phyloP scores from a whole-genome alignment of 148 eudicot species.

The Rhododendron ferrugineum region DNA sequence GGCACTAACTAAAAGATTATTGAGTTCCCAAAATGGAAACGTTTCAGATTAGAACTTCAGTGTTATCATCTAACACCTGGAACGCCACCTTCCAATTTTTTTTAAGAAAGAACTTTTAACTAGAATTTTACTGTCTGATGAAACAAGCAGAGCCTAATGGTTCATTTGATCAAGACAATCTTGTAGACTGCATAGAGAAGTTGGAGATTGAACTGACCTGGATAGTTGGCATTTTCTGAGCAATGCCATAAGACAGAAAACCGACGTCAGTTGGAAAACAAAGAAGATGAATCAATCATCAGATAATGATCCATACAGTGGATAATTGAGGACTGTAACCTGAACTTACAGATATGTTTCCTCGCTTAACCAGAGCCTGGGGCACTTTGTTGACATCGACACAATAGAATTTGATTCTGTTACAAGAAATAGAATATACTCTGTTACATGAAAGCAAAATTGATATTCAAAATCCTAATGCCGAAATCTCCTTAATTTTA shows the following conservation, averaged over 20 bases:
- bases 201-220: conserved; percentile 49
- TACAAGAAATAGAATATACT: background rate
- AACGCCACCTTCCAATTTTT: background rate
- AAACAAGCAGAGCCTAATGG: background rate
- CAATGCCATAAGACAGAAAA: conserved; percentile 16
- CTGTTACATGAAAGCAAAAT: background rate
- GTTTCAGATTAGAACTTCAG: background rate
- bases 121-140: background rate
- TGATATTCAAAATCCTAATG: background rate
- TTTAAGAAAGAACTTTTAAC: background rate
- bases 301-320: background rate
- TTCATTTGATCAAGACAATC: background rate
- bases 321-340: background rate
- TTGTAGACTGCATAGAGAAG: background rate
- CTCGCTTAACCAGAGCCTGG: conserved; percentile 81
- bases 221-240: conserved; percentile 95
- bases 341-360: conserved; percentile 71
- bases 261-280: background rate
- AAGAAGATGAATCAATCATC: background rate
- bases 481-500: background rate
- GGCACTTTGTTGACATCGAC: conserved; percentile 97
- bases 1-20: background rate
- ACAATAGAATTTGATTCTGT: conserved; percentile 63
- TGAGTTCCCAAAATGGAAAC: background rate
- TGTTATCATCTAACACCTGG: background rate